Percentiles rank a stretch among this genome's conserved stretches.
These are phyloP conservation scores for Cavenderia fasciculata DNA, from an alignment of 78 protist genomes.

Conservation along the genomic window DNA sequence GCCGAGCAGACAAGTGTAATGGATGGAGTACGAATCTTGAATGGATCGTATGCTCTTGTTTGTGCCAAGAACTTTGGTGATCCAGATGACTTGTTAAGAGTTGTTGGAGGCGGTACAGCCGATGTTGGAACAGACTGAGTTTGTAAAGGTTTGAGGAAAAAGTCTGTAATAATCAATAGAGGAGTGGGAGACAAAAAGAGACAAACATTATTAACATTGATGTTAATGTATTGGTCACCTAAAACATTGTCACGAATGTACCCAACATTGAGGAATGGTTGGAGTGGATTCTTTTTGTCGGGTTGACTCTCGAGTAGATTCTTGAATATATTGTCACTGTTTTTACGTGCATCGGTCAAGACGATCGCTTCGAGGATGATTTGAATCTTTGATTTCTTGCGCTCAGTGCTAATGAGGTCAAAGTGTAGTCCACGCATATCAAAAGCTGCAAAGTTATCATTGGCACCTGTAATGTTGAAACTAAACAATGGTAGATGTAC, in stretches of 20 bases:
- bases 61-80: background rate
- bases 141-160: conserved; percentile 49
- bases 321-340: conserved; percentile 29
- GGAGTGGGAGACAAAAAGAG: conserved; percentile 74
- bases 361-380: conserved; percentile 25
- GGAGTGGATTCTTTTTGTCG: background rate
- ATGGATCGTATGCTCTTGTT: background rate
- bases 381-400: conserved; percentile 24
- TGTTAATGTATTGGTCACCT: conserved; percentile 64
- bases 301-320: background rate
- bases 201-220: conserved; percentile 14
- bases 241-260: conserved; percentile 55
- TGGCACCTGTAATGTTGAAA: background rate
- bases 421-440: background rate
- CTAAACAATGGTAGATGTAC: background rate
- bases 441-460: conserved; percentile 34
- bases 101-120: background rate
- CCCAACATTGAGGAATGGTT: conserved; percentile 36
- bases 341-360: conserved; percentile 15
- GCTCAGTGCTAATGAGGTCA: conserved; percentile 24
- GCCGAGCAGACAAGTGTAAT: conserved; percentile 12
- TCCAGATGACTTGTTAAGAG: background rate
- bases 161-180: conserved; percentile 30
- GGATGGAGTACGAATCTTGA: conserved; percentile 12
- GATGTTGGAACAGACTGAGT: background rate